phyloP scores from a whole-genome alignment of 2,329 filamentous ascomycete species.

The Fusarium napiforme region DNA sequence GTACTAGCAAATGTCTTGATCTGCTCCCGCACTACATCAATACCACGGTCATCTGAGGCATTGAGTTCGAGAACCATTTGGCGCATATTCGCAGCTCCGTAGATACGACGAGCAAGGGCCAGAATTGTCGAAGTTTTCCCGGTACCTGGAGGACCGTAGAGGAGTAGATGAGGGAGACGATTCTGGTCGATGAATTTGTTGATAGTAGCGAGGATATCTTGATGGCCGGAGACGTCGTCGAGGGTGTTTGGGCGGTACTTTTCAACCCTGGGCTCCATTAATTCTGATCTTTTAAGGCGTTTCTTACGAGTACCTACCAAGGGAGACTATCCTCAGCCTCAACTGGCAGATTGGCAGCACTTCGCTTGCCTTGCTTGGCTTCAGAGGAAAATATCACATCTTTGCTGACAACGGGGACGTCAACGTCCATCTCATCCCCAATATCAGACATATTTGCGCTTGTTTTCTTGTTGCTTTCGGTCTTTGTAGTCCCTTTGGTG shows the following conservation, averaged over 20 bases:
- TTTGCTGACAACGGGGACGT: conserved; percentile 58
- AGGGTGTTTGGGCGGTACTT: conserved; percentile 94
- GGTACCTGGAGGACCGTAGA: conserved; percentile 96
- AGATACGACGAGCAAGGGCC: conserved; percentile 91
- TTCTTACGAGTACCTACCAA: conserved; percentile 68
- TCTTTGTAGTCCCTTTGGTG: neutral
- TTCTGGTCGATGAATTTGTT: conserved; percentile 98
- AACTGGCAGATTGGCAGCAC: conserved; percentile 90
- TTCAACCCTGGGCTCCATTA: conserved; percentile 75
- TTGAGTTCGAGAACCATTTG: conserved; percentile 99
- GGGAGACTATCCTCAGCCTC: conserved; percentile 94
- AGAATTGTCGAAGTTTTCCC: conserved; percentile 98
- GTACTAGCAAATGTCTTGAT: conserved; percentile 99
- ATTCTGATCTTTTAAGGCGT: neutral
- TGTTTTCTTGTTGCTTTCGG: neutral
- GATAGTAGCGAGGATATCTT: conserved; percentile 96
- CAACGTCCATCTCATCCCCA: conserved; percentile 71
- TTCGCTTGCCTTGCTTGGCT: conserved; percentile 87
- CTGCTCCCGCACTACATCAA: conserved; percentile 97
- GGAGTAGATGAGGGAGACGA: conserved; percentile 90
- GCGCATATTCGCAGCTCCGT: conserved; percentile 89
- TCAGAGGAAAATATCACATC: conserved; percentile 77
- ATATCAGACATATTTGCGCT: conserved; percentile 65
- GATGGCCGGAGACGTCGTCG: conserved; percentile 93
- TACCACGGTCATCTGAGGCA: conserved; percentile 95